Evolutionary conservation across 768 basidiomycete species (phyloP), one percentile per base, ranked within the genome.

Genomic region (Cystofilobasidium capitatum): DNA sequence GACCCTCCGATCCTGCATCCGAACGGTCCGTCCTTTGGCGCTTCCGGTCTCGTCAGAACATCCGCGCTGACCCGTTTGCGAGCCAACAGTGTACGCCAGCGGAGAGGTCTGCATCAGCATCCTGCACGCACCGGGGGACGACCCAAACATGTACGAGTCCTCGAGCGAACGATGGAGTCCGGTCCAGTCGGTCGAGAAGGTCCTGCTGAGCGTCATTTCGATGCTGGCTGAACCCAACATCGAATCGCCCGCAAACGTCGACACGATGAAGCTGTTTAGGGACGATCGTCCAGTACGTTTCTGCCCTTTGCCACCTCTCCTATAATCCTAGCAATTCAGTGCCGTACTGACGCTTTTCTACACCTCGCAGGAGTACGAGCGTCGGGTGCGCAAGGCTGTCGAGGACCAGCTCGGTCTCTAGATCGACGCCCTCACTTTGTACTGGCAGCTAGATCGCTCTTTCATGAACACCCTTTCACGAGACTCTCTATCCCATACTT

Each of bases 211-310:
- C 72, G 94, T 99, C 29, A 86, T 99, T 72, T 92, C 89, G 47
- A 97, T 99, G 92, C 82, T 99, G 16, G 93, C 96, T 70, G 94
- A 98, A 79, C 96, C 96, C 33, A 99, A 99, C 78, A 82, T 97
- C 58, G 96, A 99, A 78, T 91, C 89, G 69, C 92, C 92, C 24
- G 96, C 96, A 61, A 97, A 96, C 79, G 88, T 99, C 70, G 76
- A 78, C 36, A 64, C 62, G 58, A 64, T 62, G 44, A 69, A 69
- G 51, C 68, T 69, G 9, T 64, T 49, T 29, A 40, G 68, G 33
- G 68, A 69, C 22, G 36, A 69, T 36, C 51, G 44, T 16, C 35
- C 54, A 16, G 68, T 69, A 24, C 35, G 68, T 58, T 40, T 36
- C 44, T 49, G 24, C 31, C 17, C 62, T 39, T 2, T 42, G 22